Evolutionary conservation across 169 alveolate species (phyloP).

Genomic region (Babesia gibsoni): DNA sequence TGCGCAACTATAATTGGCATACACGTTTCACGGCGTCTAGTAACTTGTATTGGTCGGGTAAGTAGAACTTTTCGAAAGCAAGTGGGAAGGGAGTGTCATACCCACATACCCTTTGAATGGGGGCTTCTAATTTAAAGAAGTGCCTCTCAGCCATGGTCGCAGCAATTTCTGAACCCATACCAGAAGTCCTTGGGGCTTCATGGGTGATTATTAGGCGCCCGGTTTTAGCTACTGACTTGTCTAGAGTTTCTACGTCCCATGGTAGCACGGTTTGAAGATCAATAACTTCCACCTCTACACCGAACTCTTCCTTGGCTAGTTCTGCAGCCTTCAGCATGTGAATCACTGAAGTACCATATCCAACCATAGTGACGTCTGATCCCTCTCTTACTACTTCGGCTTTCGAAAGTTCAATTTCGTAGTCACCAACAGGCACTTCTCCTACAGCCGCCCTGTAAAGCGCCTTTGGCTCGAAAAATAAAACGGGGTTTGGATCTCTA

Average conservation of each 20-base stretch:
- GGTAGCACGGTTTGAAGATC: slow-evolving; percentile 95
- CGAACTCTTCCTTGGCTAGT: slow-evolving; percentile 81
- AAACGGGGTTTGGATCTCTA: slow-evolving; percentile 88
- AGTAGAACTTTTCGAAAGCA: slow-evolving; percentile 88
- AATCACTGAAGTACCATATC: slow-evolving; percentile 84
- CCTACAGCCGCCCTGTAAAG: slow-evolving; percentile 93
- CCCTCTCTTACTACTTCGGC: slow-evolving; percentile 94
- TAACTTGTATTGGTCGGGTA: slow-evolving; percentile 89
- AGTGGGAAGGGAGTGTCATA: slow-evolving; percentile 97
- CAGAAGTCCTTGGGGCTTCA: slow-evolving; percentile 91
- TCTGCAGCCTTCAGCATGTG: slow-evolving; percentile 86
- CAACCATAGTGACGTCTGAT: slow-evolving; percentile 83
- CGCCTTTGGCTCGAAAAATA: slow-evolving; percentile 97
- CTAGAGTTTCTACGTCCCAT: slow-evolving; percentile 92
- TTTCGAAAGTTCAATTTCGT: slow-evolving; percentile 88
- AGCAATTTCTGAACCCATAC: slow-evolving; percentile 93
- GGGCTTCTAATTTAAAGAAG: slow-evolving; percentile 92
- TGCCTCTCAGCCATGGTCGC: slow-evolving; percentile 89
- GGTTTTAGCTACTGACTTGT: slow-evolving; percentile 89
- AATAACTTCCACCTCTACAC: slow-evolving; percentile 88
- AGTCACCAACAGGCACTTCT: slow-evolving; percentile 89
- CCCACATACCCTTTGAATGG: slow-evolving; percentile 92
- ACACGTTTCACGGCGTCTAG: slow-evolving; percentile 85
- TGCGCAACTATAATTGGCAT: slow-evolving; percentile 10
- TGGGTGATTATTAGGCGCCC: slow-evolving; percentile 90